Conservation (phyloP, 176 grass and related monocot genomes). For the Dactylis glomerata region DNA sequence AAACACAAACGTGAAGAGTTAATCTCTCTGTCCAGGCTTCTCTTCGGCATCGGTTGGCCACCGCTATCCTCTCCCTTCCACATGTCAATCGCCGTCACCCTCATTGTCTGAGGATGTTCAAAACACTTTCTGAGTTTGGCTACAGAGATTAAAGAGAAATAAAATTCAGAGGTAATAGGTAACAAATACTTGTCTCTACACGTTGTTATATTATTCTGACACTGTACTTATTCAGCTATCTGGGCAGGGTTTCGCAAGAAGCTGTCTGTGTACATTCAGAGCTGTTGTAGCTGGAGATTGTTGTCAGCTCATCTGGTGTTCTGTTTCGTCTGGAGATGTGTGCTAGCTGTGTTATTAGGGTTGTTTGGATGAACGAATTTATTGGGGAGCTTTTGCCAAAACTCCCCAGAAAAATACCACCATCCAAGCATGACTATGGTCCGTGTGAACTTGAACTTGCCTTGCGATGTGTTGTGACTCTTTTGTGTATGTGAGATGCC, state of each 20-base stretch:
- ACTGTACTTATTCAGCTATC: constrained; percentile 6
- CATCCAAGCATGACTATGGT: background rate
- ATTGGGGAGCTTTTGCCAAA: background rate
- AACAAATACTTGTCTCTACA: background rate
- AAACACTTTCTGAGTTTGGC: constrained; percentile 15
- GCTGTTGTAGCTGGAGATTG: background rate
- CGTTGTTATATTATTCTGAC: background rate
- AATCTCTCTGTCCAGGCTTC: background rate
- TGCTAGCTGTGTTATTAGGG: background rate
- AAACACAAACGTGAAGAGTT: background rate
- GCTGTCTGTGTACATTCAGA: background rate
- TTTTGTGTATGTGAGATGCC: background rate
- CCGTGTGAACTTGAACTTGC: background rate
- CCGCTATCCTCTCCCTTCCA: constrained; percentile 32
- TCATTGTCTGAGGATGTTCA: constrained; percentile 43
- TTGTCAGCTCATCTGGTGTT: background rate
- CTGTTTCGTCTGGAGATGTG: constrained; percentile 1
- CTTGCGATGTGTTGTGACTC: constrained; percentile 4
- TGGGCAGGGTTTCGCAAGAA: background rate
- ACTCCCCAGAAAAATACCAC: background rate
- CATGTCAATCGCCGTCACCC: constrained; percentile 29
- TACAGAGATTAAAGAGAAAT: background rate
- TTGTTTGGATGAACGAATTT: background rate
- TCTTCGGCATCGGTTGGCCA: constrained; percentile 22
- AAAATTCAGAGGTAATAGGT: constrained; percentile 7